Conservation (phyloP, 306 rosid genomes). For the Morella rubra region DNA sequence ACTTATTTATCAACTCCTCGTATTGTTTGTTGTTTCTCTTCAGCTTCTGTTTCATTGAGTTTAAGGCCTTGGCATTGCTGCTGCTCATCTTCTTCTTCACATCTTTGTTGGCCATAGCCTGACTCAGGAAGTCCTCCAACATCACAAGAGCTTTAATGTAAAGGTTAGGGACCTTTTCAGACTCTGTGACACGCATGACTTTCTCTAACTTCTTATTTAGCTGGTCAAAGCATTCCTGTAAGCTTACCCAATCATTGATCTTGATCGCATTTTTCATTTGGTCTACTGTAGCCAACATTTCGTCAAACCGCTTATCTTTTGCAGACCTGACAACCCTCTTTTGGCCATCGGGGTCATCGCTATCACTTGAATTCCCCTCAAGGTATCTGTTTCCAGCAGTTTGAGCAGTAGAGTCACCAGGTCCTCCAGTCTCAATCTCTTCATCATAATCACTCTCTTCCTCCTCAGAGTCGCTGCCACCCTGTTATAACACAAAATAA, state of each 20-base stretch:
- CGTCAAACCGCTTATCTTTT: conserved; percentile 87
- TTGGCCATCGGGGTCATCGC: conserved; percentile 67
- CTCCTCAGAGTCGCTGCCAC: conserved; percentile 73
- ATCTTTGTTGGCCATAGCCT: conserved; percentile 94
- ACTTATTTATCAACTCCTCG: conserved; percentile 70
- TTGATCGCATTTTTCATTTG: conserved; percentile 98
- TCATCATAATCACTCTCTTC: conserved; percentile 68
- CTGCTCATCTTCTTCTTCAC: conserved; percentile 98
- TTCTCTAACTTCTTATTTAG: conserved; percentile 94
- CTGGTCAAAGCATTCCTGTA: conserved; percentile 94
- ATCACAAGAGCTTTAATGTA: conserved; percentile 89
- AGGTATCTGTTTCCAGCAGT: conserved; percentile 41
- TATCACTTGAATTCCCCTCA: conserved; percentile 48
- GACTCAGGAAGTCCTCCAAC: conserved; percentile 78
- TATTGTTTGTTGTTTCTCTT: conserved; percentile 94
- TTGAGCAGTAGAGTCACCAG: conserved; percentile 37
- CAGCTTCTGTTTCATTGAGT: conserved; percentile 94
- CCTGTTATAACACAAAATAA: conserved; percentile 33
- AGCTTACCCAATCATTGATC: conserved; percentile 95
- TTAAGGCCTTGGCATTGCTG: conserved; percentile 97
- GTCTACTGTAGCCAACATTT: conserved; percentile 75
- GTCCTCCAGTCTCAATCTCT: conserved; percentile 36
- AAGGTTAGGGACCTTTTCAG: conserved; percentile 71
- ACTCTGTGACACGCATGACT: conserved; percentile 87
- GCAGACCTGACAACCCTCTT: conserved; percentile 79